Evolutionary conservation across 768 basidiomycete genomes (phyloP).

Genomic region (Phanerodontia chrysosporium): DNA sequence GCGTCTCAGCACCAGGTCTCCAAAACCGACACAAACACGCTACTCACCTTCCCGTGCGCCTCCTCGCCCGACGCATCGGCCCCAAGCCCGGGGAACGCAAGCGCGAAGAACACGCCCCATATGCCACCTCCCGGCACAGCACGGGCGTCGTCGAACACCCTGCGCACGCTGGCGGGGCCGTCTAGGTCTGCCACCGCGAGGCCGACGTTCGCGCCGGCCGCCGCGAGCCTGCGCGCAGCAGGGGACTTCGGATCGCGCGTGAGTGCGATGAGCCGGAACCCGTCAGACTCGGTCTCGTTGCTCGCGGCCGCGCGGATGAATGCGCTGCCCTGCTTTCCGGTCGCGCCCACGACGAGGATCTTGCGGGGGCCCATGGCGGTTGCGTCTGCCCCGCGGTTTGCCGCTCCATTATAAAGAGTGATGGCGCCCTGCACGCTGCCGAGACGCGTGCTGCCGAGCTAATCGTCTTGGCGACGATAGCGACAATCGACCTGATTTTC

Average conservation of each 20-base stretch:
- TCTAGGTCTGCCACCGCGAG: slow-evolving; percentile 35
- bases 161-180: slow-evolving; percentile 22
- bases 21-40: background rate
- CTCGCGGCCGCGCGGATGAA: slow-evolving; percentile 5
- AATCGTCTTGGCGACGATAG: too few relatives aligned
- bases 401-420: too few relatives aligned
- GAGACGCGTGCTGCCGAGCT: too few relatives aligned
- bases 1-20: background rate
- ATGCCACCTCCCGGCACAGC: slow-evolving; percentile 19
- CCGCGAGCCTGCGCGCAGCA: slow-evolving; percentile 10
- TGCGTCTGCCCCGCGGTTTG: too few relatives aligned
- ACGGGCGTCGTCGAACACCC: slow-evolving; percentile 33
- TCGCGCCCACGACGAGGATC: slow-evolving; percentile 4
- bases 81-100: slow-evolving; percentile 38
- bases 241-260: too few relatives aligned
- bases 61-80: slow-evolving; percentile 36
- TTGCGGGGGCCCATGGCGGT: too few relatives aligned
- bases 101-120: slow-evolving; percentile 37
- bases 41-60: slow-evolving; percentile 35
- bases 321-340: slow-evolving; percentile 4
- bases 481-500: too few relatives aligned
- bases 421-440: too few relatives aligned
- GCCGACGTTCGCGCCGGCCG: slow-evolving; percentile 22
- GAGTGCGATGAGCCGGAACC: too few relatives aligned
- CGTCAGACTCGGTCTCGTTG: too few relatives aligned